Evolutionary conservation across 495 filamentous ascomycete genomes (phyloP), one percentile per base, ranked within the genome.

Genomic region (Neurospora sp.): DNA sequence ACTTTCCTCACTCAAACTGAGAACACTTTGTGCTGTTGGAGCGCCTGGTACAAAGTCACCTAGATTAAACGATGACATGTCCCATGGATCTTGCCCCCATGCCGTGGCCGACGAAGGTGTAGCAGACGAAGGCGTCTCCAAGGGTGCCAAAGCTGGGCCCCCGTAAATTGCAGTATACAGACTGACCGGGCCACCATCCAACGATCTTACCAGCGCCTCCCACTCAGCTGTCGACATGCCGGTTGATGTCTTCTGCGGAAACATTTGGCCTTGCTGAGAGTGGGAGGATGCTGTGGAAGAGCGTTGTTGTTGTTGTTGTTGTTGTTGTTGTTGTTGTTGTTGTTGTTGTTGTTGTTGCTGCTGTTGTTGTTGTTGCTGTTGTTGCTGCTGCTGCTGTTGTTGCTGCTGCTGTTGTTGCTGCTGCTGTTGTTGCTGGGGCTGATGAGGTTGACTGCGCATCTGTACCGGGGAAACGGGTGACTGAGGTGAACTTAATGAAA

Each of bases 111-210:
- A 77, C 14, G 76, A 75, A 1, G 77, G 42, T 31, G 79, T 31
- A 12, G 76, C 78, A 35, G 79, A 81, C 5, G 75, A 76, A 16
- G 83, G 78, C 8, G 79, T 84, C 18, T 85, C 84, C 27, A 81
- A 75, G 27, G 85, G 41, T 11, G 79, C 79, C 5, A 86, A 66
- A 16, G 88, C 85, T 61, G 88, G 88, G 16, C 91, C 91, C 68
- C 92, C 93, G 76, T 94, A 94, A 70, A 95, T 93, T 11, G 91
- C 89, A 74, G 92, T 92, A 85, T 94, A 96, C 11, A 95, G 89
- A 77, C 93, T 94, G 18, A 90, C 89, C 76, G 88, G 88, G 5
- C 91, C 92, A 41, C 89, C 89, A 73, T 96, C 93, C 82, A 97
- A 89, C 42, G 89, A 89, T 48, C 90, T 89, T 20, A 94, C 84